phyloP scores from a whole-genome alignment of 352 stramenopile species.

The Phytophthora agathidicida region DNA sequence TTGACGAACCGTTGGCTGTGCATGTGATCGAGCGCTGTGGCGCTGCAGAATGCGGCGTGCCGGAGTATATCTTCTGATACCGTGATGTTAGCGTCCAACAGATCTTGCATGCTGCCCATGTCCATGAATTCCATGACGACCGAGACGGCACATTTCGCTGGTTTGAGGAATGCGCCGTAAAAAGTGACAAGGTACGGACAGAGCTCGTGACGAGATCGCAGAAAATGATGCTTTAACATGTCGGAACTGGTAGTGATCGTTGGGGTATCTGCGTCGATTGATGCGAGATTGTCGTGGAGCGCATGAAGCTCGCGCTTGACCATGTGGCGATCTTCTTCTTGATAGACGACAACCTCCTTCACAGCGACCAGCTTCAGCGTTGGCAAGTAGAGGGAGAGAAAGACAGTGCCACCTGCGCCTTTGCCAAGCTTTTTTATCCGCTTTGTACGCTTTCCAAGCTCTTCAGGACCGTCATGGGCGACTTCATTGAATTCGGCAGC shows the following conservation, averaged over 20 bases:
- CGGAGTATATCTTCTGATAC: constrained; percentile 67
- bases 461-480: constrained; percentile 68
- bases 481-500: constrained; percentile 77
- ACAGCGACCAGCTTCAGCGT: constrained; percentile 85
- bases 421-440: constrained; percentile 75
- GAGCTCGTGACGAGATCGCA: not conserved
- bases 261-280: constrained; percentile 40
- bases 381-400: constrained; percentile 84
- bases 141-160: constrained; percentile 71
- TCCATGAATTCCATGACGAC: constrained; percentile 96
- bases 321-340: constrained; percentile 81
- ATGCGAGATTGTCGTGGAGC: constrained; percentile 83
- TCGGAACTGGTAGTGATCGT: not conserved
- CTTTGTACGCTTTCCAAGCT: constrained; percentile 70
- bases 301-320: constrained; percentile 89
- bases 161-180: constrained; percentile 87
- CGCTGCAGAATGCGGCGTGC: constrained; percentile 83
- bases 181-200: constrained; percentile 91
- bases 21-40: constrained; percentile 87
- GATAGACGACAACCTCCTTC: constrained; percentile 86
- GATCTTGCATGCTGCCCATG: constrained; percentile 85
- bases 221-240: constrained; percentile 18
- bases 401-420: constrained; percentile 86
- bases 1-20: constrained; percentile 61
- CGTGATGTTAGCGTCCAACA: constrained; percentile 53